Base-by-base conservation (phyloP, 192 early-diverging fungal species). In the Podila verticillata region DNA sequence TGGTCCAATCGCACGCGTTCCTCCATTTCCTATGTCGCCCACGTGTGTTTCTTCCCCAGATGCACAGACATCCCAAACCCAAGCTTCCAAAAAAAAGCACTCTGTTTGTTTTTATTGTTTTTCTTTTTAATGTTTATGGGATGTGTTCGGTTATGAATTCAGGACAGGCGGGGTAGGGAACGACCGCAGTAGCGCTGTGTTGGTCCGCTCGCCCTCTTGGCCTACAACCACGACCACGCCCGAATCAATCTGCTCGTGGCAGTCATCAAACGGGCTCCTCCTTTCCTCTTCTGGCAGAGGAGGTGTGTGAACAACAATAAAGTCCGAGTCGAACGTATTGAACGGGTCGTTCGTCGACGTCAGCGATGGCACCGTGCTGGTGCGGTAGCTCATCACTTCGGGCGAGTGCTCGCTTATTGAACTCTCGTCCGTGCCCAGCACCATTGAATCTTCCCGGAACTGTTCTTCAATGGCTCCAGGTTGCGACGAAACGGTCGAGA, bases 311-410 rank as follows among this genome's bases (percentile, higher is more conserved):
- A 58, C 1, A 1, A 75, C 24, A 22, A 59, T 29, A 51, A 68
- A 65, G 24, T 80, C 72, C 19, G 77, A 80, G 49, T 80, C 77
- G 68, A 80, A 80, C 2, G 77, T 80, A 31, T 80, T 66, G 70
- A 80, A 80, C 17, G 77, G 77, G 28, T 80, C 77, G 29, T 67
- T 80, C 9, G 63, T 72, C 29, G 77, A 72, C 22, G 77, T 80
- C 66, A 80, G 56, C 15, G 77, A 80, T 15, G 77, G 77, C 9
- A 72, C 70, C n/a, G 77, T 59, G 36, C 77, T 80, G 5, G 66
- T 68, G 28, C 77, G 30, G 58, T 32, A 28, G 51, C 24, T 26
- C 51, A 26, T 54, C 22, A 5, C 0, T 15, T 44, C 39, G 0
- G 39, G 39, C 39, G 39, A 44, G 39, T 15, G 17, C 10, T 44